Evolutionary conservation across 331 rosid genomes (phyloP).

Genomic region (Quercus lobata): DNA sequence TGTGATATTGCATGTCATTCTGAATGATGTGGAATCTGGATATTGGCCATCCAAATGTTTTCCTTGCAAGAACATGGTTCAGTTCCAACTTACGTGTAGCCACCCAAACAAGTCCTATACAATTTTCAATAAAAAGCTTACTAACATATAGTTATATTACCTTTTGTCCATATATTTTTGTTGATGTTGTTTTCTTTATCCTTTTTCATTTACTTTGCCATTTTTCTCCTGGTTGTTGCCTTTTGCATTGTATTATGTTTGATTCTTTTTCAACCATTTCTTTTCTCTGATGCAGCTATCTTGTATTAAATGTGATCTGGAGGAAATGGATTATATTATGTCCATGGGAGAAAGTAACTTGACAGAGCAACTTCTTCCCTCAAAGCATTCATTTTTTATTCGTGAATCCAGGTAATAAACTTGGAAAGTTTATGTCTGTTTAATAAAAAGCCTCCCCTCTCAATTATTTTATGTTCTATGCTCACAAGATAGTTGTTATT

Average conservation of each 20-base stretch:
- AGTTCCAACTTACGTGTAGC: neutral
- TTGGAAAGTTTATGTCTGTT: slow-evolving; percentile 17
- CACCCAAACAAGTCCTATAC: neutral
- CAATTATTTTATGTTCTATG: neutral
- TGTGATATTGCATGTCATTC: neutral
- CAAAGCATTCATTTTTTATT: slow-evolving; percentile 91
- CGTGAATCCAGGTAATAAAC: slow-evolving; percentile 81
- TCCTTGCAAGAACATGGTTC: neutral
- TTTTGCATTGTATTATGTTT: slow-evolving; percentile 12
- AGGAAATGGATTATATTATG: slow-evolving; percentile 89
- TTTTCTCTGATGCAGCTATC: slow-evolving; percentile 65
- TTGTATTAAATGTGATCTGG: slow-evolving; percentile 71
- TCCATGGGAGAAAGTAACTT: slow-evolving; percentile 68
- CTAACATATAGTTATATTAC: neutral
- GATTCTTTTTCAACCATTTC: slow-evolving; percentile 10
- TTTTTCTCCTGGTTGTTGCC: slow-evolving; percentile 1
- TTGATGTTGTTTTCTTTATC: neutral
- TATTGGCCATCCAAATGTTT: neutral
- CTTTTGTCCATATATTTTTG: neutral
- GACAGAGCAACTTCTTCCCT: slow-evolving; percentile 87
- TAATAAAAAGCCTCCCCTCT: neutral
- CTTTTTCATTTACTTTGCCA: neutral
- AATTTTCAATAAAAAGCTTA: neutral
- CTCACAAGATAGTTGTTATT: neutral
- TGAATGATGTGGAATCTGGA: neutral